Conservation (phyloP, 2,329 filamentous ascomycete species). For the Emergomyces africanus region DNA sequence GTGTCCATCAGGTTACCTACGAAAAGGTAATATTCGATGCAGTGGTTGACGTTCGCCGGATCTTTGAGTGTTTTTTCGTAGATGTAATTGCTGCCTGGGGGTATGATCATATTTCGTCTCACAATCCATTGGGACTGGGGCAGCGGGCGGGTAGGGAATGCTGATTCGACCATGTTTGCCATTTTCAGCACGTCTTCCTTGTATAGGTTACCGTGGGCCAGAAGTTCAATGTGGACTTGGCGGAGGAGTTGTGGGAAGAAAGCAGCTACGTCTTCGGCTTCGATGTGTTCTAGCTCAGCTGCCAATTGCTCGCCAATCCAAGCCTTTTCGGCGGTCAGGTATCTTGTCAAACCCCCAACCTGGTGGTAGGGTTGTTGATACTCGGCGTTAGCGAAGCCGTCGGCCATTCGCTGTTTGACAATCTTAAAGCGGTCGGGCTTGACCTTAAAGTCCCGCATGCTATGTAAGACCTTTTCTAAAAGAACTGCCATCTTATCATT, state of each 20-base stretch:
- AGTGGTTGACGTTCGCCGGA: conserved; percentile 78
- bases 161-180: conserved; percentile 68
- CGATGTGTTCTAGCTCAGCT: conserved; percentile 62
- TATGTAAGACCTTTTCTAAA: conserved; percentile 73
- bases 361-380: conserved; percentile 83
- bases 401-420: conserved; percentile 69
- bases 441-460: conserved; percentile 72
- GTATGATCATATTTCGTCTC: conserved; percentile 61
- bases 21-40: conserved; percentile 65
- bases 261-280: conserved; percentile 56
- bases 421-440: conserved; percentile 82
- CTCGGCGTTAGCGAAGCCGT: conserved; percentile 74
- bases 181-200: conserved; percentile 83
- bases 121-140: conserved; percentile 70
- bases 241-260: conserved; percentile 72
- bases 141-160: conserved; percentile 59
- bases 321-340: conserved; percentile 62
- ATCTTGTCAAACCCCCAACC: conserved; percentile 68
- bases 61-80: conserved; percentile 74
- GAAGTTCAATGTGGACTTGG: conserved; percentile 76
- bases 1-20: conserved; percentile 58
- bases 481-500: conserved; percentile 92
- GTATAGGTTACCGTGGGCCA: conserved; percentile 86
- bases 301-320: conserved; percentile 71
- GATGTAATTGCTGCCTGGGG: conserved; percentile 67